These are phyloP conservation scores for Hericium alpestre DNA, from an alignment of 768 basidiomycete species.

Conservation along the genomic window DNA sequence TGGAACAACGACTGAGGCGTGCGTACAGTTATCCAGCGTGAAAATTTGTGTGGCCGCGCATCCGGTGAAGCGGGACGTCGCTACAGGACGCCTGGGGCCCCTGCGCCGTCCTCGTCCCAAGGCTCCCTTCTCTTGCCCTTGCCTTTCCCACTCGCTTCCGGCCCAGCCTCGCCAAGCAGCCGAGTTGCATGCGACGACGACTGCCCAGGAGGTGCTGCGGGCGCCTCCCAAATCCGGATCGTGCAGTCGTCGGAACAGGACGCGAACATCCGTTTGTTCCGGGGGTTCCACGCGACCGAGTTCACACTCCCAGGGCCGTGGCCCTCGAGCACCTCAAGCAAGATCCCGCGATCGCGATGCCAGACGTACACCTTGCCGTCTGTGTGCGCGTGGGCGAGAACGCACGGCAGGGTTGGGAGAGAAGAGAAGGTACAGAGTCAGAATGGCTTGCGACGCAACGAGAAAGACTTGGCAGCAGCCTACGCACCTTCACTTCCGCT, in stretches of 20 bases:
- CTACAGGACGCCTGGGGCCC: conserved; percentile 6
- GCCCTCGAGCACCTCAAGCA: conserved; percentile 82
- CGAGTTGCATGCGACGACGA: conserved; percentile 3
- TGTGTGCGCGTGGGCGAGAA: conserved; percentile 21
- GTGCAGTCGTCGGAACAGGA: conserved; percentile 90
- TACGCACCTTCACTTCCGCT: conserved; percentile 89
- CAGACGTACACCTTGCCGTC: conserved; percentile 93
- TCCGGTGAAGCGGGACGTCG: neutral
- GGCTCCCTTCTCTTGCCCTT: conserved; percentile 52
- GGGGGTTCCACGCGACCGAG: conserved; percentile 92
- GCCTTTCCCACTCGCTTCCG: conserved; percentile 38
- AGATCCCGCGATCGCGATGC: conserved; percentile 75
- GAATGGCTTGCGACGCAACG: neutral
- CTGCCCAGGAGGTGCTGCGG: conserved; percentile 8
- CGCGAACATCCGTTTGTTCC: conserved; percentile 85
- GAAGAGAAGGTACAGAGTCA: neutral
- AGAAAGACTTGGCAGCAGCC: conserved; percentile 1
- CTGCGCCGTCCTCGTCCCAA: conserved; percentile 23
- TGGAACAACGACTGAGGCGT: conserved; percentile 1
- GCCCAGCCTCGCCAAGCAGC: conserved; percentile 5
- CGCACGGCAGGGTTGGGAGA: neutral
- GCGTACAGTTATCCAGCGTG: neutral
- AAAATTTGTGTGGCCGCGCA: neutral
- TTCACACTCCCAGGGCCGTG: conserved; percentile 90
- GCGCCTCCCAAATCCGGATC: conserved; percentile 80